phyloP scores from a whole-genome alignment of 1,284 basidiomycete species.

The Grifola frondosa region DNA sequence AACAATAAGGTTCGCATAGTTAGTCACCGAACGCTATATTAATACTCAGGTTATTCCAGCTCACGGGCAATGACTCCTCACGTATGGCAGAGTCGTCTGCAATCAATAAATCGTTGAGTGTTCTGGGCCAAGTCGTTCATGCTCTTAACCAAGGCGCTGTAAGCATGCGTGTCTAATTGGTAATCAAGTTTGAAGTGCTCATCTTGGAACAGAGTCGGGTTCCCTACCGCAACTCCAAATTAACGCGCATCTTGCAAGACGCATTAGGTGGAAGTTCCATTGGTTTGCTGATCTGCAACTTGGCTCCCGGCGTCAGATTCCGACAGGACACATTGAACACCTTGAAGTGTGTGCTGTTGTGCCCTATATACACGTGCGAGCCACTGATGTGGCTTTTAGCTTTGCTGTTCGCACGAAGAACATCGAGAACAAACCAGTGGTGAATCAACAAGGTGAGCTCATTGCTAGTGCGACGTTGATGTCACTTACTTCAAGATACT shows the following conservation, averaged over 20 bases:
- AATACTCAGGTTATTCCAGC: constrained; percentile 31
- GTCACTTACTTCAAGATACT: too few species aligned
- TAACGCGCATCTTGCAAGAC: constrained; percentile 82
- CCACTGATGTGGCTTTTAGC: constrained; percentile 36
- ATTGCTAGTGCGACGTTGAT: neutral
- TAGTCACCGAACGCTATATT: neutral
- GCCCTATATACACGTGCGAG: constrained; percentile 1
- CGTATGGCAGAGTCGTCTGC: constrained; percentile 82
- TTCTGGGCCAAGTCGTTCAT: constrained; percentile 81
- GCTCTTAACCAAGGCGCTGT: constrained; percentile 75
- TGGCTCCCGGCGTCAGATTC: constrained; percentile 78
- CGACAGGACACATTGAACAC: constrained; percentile 83
- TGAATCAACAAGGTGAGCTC: constrained; percentile 64
- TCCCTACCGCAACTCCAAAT: constrained; percentile 82
- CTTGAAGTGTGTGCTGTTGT: constrained; percentile 54
- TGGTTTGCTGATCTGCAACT: constrained; percentile 78
- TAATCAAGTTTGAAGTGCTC: constrained; percentile 2
- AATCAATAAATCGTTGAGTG: constrained; percentile 83
- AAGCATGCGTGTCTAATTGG: constrained; percentile 27
- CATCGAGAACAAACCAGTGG: constrained; percentile 72
- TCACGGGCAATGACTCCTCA: constrained; percentile 78
- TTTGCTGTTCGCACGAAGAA: constrained; percentile 80
- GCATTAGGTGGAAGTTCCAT: constrained; percentile 77
- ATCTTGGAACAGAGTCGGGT: constrained; percentile 55
- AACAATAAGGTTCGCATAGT: constrained; percentile 71